Evolutionary conservation across 345 rosid species (phyloP).

Genomic region (Chamaenerion angustifolium): DNA sequence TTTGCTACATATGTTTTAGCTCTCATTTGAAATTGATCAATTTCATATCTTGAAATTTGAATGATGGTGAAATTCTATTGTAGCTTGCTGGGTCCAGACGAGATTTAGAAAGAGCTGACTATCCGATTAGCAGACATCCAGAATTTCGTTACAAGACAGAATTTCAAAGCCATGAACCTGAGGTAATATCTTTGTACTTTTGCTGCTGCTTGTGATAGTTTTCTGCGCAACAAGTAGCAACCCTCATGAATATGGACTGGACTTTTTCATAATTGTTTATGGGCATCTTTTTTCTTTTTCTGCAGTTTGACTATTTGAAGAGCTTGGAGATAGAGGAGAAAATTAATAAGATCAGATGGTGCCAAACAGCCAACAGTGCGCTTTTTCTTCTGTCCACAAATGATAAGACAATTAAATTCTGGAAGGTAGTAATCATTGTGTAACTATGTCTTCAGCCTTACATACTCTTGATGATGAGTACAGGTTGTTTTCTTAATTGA

Average conservation of each 20-base stretch:
- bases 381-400: constrained; percentile 92
- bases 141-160: constrained; percentile 98
- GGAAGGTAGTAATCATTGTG: constrained; percentile 58
- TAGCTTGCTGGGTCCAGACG: constrained; percentile 70
- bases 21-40: not conserved
- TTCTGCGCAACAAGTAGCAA: constrained; percentile 5
- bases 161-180: constrained; percentile 99
- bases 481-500: too few relatives aligned
- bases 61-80: constrained; percentile 10
- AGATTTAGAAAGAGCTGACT: constrained; percentile 67
- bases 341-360: constrained; percentile 99
- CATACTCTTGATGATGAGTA: too few relatives aligned
- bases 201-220: constrained; percentile 5
- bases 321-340: constrained; percentile 99
- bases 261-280: not conserved
- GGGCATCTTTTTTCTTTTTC: constrained; percentile 9
- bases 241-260: not conserved
- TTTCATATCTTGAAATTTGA: not conserved
- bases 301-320: constrained; percentile 98
- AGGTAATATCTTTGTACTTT: constrained; percentile 32
- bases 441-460: not conserved
- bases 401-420: constrained; percentile 95
- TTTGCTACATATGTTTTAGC: constrained; percentile 7
- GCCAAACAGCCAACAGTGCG: constrained; percentile 83
- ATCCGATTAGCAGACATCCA: constrained; percentile 61